Conservation (phyloP, 2,329 filamentous ascomycete genomes). For the Diaporthe ampelina region DNA sequence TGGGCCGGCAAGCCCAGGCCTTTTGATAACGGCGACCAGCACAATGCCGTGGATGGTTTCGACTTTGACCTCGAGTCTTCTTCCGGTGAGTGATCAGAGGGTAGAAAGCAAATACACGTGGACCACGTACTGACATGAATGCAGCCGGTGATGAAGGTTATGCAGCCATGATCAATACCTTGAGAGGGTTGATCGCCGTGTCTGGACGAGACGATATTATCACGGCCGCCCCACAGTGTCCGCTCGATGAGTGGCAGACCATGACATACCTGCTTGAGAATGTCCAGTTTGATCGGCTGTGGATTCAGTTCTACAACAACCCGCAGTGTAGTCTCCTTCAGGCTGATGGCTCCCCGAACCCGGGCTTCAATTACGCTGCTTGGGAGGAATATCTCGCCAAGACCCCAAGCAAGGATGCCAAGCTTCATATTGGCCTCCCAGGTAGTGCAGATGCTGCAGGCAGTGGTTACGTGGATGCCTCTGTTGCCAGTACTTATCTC, state of each 20-base stretch:
- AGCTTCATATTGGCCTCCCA: constrained; percentile 57
- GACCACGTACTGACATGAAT: neutral
- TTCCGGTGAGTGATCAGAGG: constrained; percentile 42
- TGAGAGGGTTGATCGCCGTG: constrained; percentile 41
- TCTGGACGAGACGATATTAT: constrained; percentile 40
- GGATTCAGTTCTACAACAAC: constrained; percentile 65
- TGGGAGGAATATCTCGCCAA: constrained; percentile 52
- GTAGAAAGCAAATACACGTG: neutral
- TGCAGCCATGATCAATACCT: constrained; percentile 47
- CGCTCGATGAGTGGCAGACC: constrained; percentile 53
- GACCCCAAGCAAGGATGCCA: constrained; percentile 52
- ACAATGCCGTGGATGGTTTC: constrained; percentile 64
- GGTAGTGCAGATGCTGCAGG: constrained; percentile 45
- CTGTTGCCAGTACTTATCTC: constrained; percentile 44
- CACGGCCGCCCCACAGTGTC: constrained; percentile 61
- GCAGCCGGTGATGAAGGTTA: constrained; percentile 47
- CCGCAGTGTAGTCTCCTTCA: constrained; percentile 53
- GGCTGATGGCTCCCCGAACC: constrained; percentile 43
- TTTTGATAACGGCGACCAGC: constrained; percentile 53
- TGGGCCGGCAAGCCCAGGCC: constrained; percentile 53
- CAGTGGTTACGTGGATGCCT: constrained; percentile 48
- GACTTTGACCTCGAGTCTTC: constrained; percentile 64
- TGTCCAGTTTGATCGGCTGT: constrained; percentile 57
- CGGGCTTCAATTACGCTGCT: constrained; percentile 53
- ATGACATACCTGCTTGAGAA: constrained; percentile 58